Evolutionary conservation across 1,139 yeast genomes (phyloP).

Genomic region (Saccharomyces hybrid): DNA sequence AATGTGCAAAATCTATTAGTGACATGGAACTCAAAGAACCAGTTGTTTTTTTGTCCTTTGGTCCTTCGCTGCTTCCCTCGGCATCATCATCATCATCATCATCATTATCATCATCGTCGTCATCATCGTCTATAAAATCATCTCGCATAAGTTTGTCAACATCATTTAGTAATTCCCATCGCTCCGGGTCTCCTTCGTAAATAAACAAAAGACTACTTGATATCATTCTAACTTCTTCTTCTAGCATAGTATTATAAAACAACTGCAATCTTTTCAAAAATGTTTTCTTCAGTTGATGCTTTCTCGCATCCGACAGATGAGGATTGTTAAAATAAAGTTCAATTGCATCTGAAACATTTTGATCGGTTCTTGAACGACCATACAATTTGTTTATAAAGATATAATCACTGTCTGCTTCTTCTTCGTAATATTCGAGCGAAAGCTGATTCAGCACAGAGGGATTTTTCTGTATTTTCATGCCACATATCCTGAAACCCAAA

Average conservation of each 20-base stretch:
- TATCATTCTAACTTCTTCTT: slow-evolving; percentile 55
- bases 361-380: slow-evolving; percentile 52
- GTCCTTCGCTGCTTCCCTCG: slow-evolving; percentile 11
- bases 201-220: slow-evolving; percentile 71
- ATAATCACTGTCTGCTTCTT: slow-evolving; percentile 32
- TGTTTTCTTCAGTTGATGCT: slow-evolving; percentile 33
- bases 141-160: slow-evolving; percentile 37
- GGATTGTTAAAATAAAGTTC: slow-evolving; percentile 42
- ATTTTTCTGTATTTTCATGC: slow-evolving; percentile 54
- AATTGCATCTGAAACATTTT: slow-evolving; percentile 44
- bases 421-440: slow-evolving; percentile 16
- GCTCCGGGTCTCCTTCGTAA: slow-evolving; percentile 55
- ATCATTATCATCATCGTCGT: slow-evolving; percentile 28
- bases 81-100: slow-evolving; percentile 32
- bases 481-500: slow-evolving; percentile 71
- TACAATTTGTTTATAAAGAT: slow-evolving; percentile 53
- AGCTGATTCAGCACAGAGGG: slow-evolving; percentile 7
- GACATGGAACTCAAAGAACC: slow-evolving; percentile 44
- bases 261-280: slow-evolving; percentile 54
- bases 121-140: slow-evolving; percentile 28
- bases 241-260: slow-evolving; percentile 54
- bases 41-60: slow-evolving; percentile 16
- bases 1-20: slow-evolving; percentile 87
- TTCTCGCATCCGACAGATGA: slow-evolving; percentile 29
- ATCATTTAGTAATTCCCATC: slow-evolving; percentile 39